Evolutionary conservation across 345 rosid genomes (phyloP).

Genomic region (Garcia nutans): DNA sequence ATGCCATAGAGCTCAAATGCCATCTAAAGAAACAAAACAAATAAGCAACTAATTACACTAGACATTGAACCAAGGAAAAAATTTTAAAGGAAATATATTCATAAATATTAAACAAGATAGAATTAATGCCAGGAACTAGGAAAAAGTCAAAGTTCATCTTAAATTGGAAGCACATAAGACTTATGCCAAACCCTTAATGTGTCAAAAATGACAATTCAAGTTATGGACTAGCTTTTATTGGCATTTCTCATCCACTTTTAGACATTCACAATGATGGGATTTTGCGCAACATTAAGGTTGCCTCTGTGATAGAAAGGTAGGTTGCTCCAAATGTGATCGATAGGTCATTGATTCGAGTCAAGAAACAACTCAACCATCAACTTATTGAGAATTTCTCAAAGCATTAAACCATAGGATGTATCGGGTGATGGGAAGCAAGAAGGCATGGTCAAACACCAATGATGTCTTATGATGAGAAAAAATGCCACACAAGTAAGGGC

Average conservation of each 20-base stretch:
- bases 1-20: slow-evolving; percentile 97
- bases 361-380: background rate
- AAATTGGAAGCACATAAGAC: background rate
- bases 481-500: background rate
- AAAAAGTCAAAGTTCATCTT: background rate
- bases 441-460: background rate
- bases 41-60: background rate
- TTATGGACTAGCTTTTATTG: background rate
- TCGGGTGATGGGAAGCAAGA: background rate
- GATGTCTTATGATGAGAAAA: background rate
- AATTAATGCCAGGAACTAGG: background rate
- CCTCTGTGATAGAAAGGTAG: background rate
- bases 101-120: background rate
- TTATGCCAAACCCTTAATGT: background rate
- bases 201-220: background rate
- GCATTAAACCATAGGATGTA: background rate
- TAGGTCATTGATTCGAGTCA: background rate
- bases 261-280: background rate
- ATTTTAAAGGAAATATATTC: background rate
- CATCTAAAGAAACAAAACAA: slow-evolving; percentile 54
- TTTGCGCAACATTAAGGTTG: background rate
- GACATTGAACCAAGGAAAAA: background rate
- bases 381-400: background rate
- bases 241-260: background rate
- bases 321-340: no score